These are phyloP conservation scores for Coccinonectria pachysandricola DNA, from an alignment of 2,329 filamentous ascomycete species.

Conservation along the genomic window DNA sequence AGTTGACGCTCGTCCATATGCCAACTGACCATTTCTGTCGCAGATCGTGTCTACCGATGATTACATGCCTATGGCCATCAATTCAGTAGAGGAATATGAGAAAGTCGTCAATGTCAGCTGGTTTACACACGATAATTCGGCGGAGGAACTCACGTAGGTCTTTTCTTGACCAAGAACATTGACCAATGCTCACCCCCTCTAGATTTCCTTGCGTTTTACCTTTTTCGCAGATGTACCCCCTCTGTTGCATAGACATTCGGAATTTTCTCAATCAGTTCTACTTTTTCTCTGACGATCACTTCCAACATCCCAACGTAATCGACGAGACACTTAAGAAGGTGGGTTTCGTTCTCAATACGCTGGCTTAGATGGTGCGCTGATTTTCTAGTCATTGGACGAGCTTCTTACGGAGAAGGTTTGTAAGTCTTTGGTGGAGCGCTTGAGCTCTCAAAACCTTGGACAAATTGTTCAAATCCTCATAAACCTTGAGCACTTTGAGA, in stretches of 20 bases:
- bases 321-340: conserved; percentile 81
- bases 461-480: conserved; percentile 98
- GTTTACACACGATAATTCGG: conserved; percentile 76
- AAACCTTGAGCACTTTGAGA: conserved; percentile 94
- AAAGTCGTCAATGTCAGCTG: conserved; percentile 94
- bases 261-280: conserved; percentile 99
- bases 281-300: conserved; percentile 93
- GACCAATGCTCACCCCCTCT: no score
- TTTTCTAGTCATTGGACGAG: conserved; percentile 87
- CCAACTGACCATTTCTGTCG: conserved; percentile 5
- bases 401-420: conserved; percentile 91
- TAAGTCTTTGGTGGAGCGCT: conserved; percentile 74
- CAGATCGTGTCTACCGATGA: conserved; percentile 81
- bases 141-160: conserved; percentile 63
- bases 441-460: conserved; percentile 87
- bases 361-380: no score
- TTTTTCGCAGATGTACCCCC: conserved; percentile 97
- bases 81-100: conserved; percentile 80
- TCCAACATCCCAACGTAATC: conserved; percentile 79
- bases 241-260: conserved; percentile 95
- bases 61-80: conserved; percentile 99
- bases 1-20: not conserved
- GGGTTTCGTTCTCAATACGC: conserved; percentile 7
- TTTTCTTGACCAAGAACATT: no score
- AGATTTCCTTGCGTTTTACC: conserved; percentile 92